Base-by-base conservation (phyloP, 78 protist genomes). In the Dictyostelium purpureum region DNA sequence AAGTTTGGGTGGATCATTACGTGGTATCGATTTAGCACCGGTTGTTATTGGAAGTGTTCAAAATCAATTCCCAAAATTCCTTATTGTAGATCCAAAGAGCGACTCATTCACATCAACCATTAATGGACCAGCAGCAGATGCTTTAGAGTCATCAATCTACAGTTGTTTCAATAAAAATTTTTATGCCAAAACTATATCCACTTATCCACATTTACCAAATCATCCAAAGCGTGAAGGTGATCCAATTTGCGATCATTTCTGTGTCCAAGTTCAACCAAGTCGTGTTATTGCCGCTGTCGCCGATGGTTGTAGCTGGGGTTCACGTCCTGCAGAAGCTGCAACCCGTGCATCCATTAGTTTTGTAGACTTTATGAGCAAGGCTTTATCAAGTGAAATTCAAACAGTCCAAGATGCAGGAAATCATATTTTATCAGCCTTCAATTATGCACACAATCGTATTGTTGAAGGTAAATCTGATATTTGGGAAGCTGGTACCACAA, bases 401-500 rank as follows among this genome's bases (percentile, higher is more conserved):
- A 80, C 87, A 5, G 89, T 92, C 19, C 82, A 81, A 43, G 96
- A 93, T 10, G 88, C 81, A 33, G 96, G 96, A 2, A 82, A 93
- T 42, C 88, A 81, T 24, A 78, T 93, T n/a, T 43, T 93, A 35
- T 75, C 87, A 0, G 92, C 96, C 1, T 78, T 93, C 66, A 79
- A 79, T 42, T 80, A 49, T 79, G 89, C 92, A 21, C 92, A 93
- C 43, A 67, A 67, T 77, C 66, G 74, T n/a, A 93, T 93, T 52
- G 61, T 83, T 35, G 88, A 76, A 21, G 96, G 88, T 9, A 93
- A 93, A 35, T 38, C 52, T 11, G 92, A 93, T 42, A 80, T 80
- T 56, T 93, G 96, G 96, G 93, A 87, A 10, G 88, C 90, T 10
- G 96, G 96, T 52, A 93, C 96, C 21, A 93, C 96, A 12, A 93